Percentiles rank a stretch among this genome's conserved stretches.
Evolutionary conservation across 2,329 filamentous ascomycete genomes (phyloP).

Genomic region (Pyrenophora tritici-repentis): DNA sequence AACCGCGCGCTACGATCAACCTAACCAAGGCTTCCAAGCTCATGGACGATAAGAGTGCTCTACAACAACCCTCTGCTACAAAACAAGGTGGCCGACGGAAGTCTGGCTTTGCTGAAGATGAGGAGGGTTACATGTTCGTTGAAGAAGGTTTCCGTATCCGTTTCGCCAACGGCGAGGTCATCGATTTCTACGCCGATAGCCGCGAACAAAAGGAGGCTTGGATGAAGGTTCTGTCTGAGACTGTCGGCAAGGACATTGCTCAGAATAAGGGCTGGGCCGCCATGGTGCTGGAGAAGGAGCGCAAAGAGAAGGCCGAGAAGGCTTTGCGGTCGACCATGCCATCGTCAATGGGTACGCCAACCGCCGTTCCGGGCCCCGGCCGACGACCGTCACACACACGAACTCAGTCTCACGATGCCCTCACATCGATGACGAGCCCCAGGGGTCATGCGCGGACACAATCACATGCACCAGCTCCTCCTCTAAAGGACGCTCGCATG

Average conservation of each 20-base stretch:
- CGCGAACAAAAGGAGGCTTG: constrained; percentile 87
- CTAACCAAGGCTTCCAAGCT: constrained; percentile 88
- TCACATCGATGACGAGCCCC: constrained; percentile 24
- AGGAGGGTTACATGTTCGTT: constrained; percentile 99
- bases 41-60: constrained; percentile 84
- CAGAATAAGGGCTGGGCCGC: constrained; percentile 65
- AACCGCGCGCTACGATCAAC: constrained; percentile 96
- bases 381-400: constrained; percentile 33
- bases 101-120: constrained; percentile 95
- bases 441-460: constrained; percentile 42
- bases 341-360: constrained; percentile 23
- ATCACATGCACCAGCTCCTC: constrained; percentile 37
- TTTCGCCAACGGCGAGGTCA: constrained; percentile 97
- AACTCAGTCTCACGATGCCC: constrained; percentile 39
- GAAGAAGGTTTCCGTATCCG: constrained; percentile 98
- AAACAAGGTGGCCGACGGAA: constrained; percentile 81
- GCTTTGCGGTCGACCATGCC: constrained; percentile 28
- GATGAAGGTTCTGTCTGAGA: constrained; percentile 85
- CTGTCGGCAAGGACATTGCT: constrained; percentile 62
- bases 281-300: constrained; percentile 59
- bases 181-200: constrained; percentile 96
- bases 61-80: constrained; percentile 79
- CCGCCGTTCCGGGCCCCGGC: constrained; percentile 9
- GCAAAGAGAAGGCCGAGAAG: constrained; percentile 36
- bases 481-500: constrained; percentile 37